Conservation (phyloP, 1,284 basidiomycete genomes). For the Cryptococcus sp. region DNA sequence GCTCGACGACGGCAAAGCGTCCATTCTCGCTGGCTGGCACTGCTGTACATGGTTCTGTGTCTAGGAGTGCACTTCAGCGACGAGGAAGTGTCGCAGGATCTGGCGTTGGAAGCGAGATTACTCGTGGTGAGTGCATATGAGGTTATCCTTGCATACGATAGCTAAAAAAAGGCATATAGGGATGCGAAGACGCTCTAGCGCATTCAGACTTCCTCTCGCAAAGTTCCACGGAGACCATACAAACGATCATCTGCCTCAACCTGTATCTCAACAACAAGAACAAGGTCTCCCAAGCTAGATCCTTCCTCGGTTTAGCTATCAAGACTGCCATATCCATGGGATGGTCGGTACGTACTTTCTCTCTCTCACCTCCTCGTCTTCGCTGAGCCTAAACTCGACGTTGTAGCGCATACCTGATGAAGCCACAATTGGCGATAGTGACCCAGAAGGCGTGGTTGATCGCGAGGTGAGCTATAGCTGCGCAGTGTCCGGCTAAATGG, state of each 20-base stretch:
- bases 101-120: constrained; percentile 8
- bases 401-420: constrained; percentile 16
- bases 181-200: constrained; percentile 18
- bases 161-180: constrained; percentile 4
- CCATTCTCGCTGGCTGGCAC: constrained; percentile 21
- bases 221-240: constrained; percentile 21
- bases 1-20: constrained; percentile 11
- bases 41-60: constrained; percentile 20
- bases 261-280: constrained; percentile 45
- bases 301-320: constrained; percentile 47
- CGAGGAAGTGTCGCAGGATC: constrained; percentile 12
- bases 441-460: constrained; percentile 27
- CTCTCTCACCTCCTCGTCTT: neutral
- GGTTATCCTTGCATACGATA: neutral
- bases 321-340: constrained; percentile 30
- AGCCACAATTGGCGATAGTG: neutral
- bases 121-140: constrained; percentile 7
- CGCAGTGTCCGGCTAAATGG: neutral
- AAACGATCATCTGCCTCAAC: constrained; percentile 25
- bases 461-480: constrained; percentile 25
- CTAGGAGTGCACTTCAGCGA: constrained; percentile 23
- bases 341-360: constrained; percentile 17
- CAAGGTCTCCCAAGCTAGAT: constrained; percentile 45
- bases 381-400: neutral
- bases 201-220: constrained; percentile 17